Base-by-base conservation (phyloP, 2,329 filamentous ascomycete species). In the Teratosphaeria nubilosa region DNA sequence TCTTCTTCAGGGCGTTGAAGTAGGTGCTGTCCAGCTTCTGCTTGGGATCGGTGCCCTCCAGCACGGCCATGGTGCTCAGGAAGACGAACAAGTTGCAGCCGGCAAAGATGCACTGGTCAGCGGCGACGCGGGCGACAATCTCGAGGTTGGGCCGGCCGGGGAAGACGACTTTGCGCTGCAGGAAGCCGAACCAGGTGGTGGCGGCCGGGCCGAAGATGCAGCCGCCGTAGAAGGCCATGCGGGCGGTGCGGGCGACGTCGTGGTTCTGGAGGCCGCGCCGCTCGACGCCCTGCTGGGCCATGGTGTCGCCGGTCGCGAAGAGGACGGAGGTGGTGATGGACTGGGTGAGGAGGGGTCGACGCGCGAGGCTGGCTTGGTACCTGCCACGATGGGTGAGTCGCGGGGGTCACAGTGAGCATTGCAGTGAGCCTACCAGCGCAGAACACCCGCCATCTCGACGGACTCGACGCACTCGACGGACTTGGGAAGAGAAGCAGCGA, bases 251-350 rank as follows among this genome's bases (percentile, higher is more conserved):
- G 30, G 77, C 76, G 41, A 84, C 68, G 66, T 89, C 75, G 73
- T 99, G 92, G 64, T 88, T 87, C 65, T 86, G 76, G 27, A 88
- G 65, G 20, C 91, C 91, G 68, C 82, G 86, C 73, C 85, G 86
- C 76, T 97, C 92, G 60, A 99, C 88, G 37, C 84, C 80, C 76
- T 97, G 92, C 76, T 99, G 94, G 41, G 94, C 90, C 65, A 95
- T 86, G 60, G 87, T 80, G 76, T 99, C 94, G 68, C 94, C 94
- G 14, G 91, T 89, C 59, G 88, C 91, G 73, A 97, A 99, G 63
- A 99, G 86, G 60, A 97, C 82, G 54, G 90, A 88, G 45, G 92
- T 96, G 58, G 91, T 95, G 67, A 96, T 77, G 72, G 87, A 89
- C 79, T 96, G 90, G 11, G 92, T 97, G 69, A 96, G 83, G 66